Percentiles rank a stretch among this genome's conserved stretches.
Evolutionary conservation across 1,139 yeast species (phyloP).

Genomic region (Yarrowia galli): DNA sequence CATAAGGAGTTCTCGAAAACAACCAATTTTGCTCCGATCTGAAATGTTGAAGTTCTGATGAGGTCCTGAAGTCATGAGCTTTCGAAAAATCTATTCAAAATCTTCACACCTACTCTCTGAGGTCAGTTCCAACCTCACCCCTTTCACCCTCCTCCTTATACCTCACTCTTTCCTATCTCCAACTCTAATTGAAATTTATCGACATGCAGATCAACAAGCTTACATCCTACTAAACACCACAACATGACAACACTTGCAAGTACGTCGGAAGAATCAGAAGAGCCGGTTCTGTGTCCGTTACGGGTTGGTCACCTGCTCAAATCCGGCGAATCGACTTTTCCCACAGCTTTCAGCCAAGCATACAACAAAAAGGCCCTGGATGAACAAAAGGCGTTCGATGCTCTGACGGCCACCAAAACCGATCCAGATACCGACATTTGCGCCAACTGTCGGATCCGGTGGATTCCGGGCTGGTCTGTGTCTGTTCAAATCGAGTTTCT

Average conservation of each 20-base stretch:
- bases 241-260: constrained; percentile 3
- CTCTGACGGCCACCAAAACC: neutral
- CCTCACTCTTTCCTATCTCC: too few species aligned
- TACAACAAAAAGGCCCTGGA: constrained; percentile 25
- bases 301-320: constrained; percentile 23
- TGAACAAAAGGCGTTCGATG: constrained; percentile 12
- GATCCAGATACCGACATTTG: constrained; percentile 23
- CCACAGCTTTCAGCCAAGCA: constrained; percentile 3
- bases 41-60: too few species aligned
- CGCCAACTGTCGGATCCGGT: constrained; percentile 20
- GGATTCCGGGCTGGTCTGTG: constrained; percentile 33
- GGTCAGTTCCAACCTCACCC: too few species aligned
- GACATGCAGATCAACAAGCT: too few species aligned
- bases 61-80: too few species aligned
- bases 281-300: constrained; percentile 1
- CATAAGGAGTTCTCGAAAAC: too few species aligned
- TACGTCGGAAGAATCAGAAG: neutral
- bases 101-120: too few species aligned
- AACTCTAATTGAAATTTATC: too few species aligned
- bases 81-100: too few species aligned
- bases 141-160: too few species aligned
- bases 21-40: too few species aligned
- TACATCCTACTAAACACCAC: too few species aligned
- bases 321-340: constrained; percentile 5
- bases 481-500: constrained; percentile 12